phyloP scores from a whole-genome alignment of 805 yeast species.

The Candida silvatica region DNA sequence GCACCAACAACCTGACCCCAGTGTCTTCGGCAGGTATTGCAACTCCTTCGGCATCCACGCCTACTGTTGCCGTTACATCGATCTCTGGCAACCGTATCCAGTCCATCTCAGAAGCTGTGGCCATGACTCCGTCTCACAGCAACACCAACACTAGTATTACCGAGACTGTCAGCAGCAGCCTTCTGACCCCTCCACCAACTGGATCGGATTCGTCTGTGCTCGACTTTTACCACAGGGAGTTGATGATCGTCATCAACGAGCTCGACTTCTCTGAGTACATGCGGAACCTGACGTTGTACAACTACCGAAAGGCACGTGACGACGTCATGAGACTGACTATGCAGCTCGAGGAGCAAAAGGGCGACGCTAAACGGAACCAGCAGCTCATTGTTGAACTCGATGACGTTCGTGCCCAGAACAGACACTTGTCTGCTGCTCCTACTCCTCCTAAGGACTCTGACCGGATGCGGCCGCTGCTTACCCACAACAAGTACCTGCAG shows the following conservation, averaged over 20 bases:
- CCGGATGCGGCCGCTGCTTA: not conserved
- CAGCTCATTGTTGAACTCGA: not conserved
- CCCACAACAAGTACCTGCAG: not conserved
- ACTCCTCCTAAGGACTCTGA: not conserved
- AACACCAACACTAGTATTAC: too few relatives aligned
- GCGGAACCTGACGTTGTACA: conserved; percentile 28
- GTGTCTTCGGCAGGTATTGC: too few relatives aligned
- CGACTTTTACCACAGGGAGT: conserved; percentile 49
- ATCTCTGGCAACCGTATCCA: not conserved
- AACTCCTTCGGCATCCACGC: too few relatives aligned
- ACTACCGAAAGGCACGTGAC: conserved; percentile 19
- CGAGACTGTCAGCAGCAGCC: not conserved
- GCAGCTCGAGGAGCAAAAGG: not conserved
- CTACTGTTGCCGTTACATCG: too few relatives aligned
- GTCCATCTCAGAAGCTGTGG: too few relatives aligned
- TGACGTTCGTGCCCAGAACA: not conserved
- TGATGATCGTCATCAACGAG: conserved; percentile 49
- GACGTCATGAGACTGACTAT: conserved; percentile 20
- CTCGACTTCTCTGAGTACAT: conserved; percentile 49
- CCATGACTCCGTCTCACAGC: too few relatives aligned
- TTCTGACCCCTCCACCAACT: conserved; percentile 5
- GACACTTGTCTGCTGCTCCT: not conserved
- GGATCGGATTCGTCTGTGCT: conserved; percentile 6
- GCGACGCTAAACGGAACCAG: not conserved
- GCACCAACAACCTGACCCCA: too few relatives aligned